phyloP scores from a whole-genome alignment of 352 stramenopile species.

The Globisporangium cylindrosporum region DNA sequence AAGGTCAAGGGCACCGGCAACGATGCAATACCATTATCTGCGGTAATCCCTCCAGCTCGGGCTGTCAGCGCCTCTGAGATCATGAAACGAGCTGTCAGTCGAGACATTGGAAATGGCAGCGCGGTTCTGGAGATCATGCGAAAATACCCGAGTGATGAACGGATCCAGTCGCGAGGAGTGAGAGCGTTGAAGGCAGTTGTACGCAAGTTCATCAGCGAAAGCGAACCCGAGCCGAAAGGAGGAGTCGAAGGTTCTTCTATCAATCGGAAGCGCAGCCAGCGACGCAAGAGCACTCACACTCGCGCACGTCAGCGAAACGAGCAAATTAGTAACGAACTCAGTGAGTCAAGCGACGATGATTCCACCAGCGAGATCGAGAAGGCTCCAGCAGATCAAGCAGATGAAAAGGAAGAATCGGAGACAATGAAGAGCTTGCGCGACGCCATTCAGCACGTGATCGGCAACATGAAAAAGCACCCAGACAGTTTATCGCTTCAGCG shows the following conservation, averaged over 20 bases:
- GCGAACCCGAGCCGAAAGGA: background rate
- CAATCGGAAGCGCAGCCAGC: background rate
- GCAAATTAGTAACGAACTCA: background rate
- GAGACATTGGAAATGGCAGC: slow-evolving; percentile 41
- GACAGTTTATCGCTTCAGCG: slow-evolving; percentile 37
- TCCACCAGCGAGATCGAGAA: background rate
- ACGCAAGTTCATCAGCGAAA: slow-evolving; percentile 20
- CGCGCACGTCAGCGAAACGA: background rate
- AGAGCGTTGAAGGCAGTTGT: slow-evolving; percentile 44
- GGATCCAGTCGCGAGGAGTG: slow-evolving; percentile 47
- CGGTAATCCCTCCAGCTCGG: background rate
- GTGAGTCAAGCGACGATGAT: background rate
- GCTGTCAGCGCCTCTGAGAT: slow-evolving; percentile 36
- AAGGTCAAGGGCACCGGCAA: background rate
- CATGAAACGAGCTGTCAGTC: slow-evolving; percentile 48
- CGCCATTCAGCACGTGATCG: slow-evolving; percentile 35
- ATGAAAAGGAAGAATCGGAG: background rate
- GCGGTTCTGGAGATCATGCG: slow-evolving; percentile 45
- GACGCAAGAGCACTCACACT: background rate
- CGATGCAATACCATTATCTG: background rate
- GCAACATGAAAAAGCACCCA: slow-evolving; percentile 41
- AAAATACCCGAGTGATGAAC: slow-evolving; percentile 37
- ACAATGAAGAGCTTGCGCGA: slow-evolving; percentile 13
- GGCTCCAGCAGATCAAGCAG: background rate
- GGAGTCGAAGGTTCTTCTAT: background rate